phyloP scores from a whole-genome alignment of 2,329 filamentous ascomycete genomes.

The Coccinonectria pachysandricola region DNA sequence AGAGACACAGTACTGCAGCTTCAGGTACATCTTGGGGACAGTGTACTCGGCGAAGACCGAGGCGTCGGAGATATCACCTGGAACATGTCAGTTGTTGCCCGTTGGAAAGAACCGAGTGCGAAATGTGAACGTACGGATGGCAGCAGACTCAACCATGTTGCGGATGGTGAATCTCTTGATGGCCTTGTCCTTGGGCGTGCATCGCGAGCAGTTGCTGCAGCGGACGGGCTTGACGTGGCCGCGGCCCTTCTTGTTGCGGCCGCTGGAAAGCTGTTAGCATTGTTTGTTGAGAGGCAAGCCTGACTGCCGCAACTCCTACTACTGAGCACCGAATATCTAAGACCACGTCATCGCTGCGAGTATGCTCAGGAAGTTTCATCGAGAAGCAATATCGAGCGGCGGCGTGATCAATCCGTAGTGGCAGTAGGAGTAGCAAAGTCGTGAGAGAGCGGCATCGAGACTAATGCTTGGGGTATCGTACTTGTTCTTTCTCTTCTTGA shows the following conservation, averaged over 20 bases:
- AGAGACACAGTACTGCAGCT: constrained; percentile 99
- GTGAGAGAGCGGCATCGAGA: too few relatives aligned
- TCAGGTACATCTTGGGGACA: constrained; percentile 99
- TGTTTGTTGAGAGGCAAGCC: neutral
- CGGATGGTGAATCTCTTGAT: constrained; percentile 99
- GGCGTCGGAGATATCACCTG: constrained; percentile 99
- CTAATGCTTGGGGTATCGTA: constrained; percentile 33
- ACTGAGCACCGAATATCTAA: too few relatives aligned
- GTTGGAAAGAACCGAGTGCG: too few relatives aligned
- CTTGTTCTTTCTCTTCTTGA: constrained; percentile 66
- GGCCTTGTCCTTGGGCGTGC: constrained; percentile 98
- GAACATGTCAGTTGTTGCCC: constrained; percentile 8
- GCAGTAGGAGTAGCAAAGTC: too few relatives aligned
- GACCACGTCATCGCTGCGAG: too few relatives aligned
- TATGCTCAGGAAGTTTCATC: constrained; percentile 7
- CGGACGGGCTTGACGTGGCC: constrained; percentile 99
- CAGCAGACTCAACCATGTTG: constrained; percentile 99
- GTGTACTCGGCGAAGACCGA: constrained; percentile 99
- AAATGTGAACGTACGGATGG: constrained; percentile 97
- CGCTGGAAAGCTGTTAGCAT: constrained; percentile 43
- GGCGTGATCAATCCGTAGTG: constrained; percentile 3
- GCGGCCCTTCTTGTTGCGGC: constrained; percentile 99
- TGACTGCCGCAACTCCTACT: too few relatives aligned
- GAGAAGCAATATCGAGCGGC: constrained; percentile 10
- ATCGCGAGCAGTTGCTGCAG: constrained; percentile 64